Evolutionary conservation across 2,329 filamentous ascomycete species (phyloP).

Genomic region (Paraconiothyrium brasiliense): DNA sequence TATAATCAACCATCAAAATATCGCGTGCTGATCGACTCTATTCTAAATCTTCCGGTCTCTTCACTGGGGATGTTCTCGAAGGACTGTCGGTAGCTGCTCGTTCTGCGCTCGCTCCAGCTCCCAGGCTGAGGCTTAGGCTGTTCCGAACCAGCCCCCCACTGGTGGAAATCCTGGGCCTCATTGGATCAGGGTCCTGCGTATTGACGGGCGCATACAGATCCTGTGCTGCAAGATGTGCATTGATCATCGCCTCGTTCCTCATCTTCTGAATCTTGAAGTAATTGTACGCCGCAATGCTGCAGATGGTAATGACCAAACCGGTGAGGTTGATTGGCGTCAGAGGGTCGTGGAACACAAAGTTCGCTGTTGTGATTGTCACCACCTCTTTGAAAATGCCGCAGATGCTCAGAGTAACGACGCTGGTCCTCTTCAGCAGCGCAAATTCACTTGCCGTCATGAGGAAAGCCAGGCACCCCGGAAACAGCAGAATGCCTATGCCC

Average conservation of each 20-base stretch:
- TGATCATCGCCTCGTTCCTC: slow-evolving; percentile 74
- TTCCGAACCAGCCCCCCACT: slow-evolving; percentile 47
- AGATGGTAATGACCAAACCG: slow-evolving; percentile 87
- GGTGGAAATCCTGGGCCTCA: slow-evolving; percentile 25
- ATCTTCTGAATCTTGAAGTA: slow-evolving; percentile 93
- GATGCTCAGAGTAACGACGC: slow-evolving; percentile 93
- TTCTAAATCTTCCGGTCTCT: slow-evolving; percentile 58
- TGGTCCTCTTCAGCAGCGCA: slow-evolving; percentile 91
- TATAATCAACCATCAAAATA: background rate
- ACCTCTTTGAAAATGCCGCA: slow-evolving; percentile 99
- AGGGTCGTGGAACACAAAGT: slow-evolving; percentile 86
- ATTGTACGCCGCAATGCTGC: slow-evolving; percentile 89
- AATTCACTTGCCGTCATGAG: slow-evolving; percentile 98
- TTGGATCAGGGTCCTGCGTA: slow-evolving; percentile 41
- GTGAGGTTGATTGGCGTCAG: slow-evolving; percentile 88
- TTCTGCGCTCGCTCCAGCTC: slow-evolving; percentile 35
- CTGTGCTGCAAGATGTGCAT: slow-evolving; percentile 54
- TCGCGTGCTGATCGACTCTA: slow-evolving; percentile 23
- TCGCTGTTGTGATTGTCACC: slow-evolving; percentile 89
- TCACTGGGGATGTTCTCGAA: slow-evolving; percentile 51
- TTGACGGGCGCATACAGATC: slow-evolving; percentile 50
- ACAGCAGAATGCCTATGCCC: slow-evolving; percentile 79
- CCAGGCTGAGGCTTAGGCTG: slow-evolving; percentile 45
- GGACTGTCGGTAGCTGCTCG: slow-evolving; percentile 35
- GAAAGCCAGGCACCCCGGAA: slow-evolving; percentile 91